Evolutionary conservation across 192 early-diverging fungal genomes (phyloP), one percentile per base, ranked within the genome.

Genomic region (Geranomyces michiganensis): DNA sequence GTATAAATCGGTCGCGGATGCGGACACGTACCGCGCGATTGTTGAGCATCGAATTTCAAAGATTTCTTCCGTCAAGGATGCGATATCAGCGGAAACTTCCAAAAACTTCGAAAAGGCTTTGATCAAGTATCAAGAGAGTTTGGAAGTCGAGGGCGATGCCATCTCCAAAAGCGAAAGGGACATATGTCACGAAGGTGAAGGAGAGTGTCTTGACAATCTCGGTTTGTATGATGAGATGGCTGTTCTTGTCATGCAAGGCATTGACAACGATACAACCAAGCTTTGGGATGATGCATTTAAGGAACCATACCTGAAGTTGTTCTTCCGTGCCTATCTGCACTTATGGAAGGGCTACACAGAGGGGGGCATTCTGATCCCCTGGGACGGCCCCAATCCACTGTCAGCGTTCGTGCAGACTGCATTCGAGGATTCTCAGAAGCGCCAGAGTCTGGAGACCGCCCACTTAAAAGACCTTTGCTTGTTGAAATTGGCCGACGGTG

Each of bases 1-100:
- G 1, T 93, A 89, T 69, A 89, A 89, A 60, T 80, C 78, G 0
- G 79, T 93, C 21, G 85, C 85, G 53, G 78, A 85, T 30, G 70
- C 78, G 47, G 90, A 93, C 44, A 73, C 91, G 3, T 92, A 87
- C 68, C 77, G 85, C 60, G 82, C 83, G 24, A 80, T 92, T 13
- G 89, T 87, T 73, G 83, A 89, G 51, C 78, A 70, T 29, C 79
- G 84, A 24, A 81, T 90, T 47, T 82, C 87, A 15, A 77, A 81
- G 75, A 71, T 32, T 67, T 71, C 15, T 68, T 65, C 27, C 81
- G 86, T 1, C 87, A 82, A 59, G 68, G 82, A 79, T 24, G 91
- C 90, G 19, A 87, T 92, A 24, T 73, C 82, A 21, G 82, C 86
- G 21, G 88, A 92, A 65, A 71, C 85, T 8, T 30, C 81, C 1